phyloP scores from a whole-genome alignment of 73 alveolate species.

The Blepharisma japonicum region DNA sequence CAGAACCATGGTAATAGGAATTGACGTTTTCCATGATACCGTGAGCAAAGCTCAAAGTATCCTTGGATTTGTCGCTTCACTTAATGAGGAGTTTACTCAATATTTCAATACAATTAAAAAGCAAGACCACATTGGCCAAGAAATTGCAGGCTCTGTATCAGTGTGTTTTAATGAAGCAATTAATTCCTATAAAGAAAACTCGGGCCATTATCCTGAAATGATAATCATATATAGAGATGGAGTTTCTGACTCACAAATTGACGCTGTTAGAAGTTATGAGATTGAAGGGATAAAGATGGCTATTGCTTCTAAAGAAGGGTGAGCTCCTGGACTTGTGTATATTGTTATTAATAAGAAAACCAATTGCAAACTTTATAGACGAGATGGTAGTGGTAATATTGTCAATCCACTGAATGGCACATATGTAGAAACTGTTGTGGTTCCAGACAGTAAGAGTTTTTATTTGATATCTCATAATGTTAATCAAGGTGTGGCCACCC shows the following conservation, averaged over 20 bases:
- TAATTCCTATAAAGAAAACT: slow-evolving; percentile 22
- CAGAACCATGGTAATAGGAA: slow-evolving; percentile 61
- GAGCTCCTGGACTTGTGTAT: slow-evolving; percentile 50
- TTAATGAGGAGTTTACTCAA: slow-evolving; percentile 36
- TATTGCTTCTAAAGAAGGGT: slow-evolving; percentile 24
- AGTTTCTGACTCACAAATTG: slow-evolving; percentile 45
- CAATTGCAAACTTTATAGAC: slow-evolving; percentile 46
- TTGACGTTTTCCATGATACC: slow-evolving; percentile 53
- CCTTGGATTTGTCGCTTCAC: slow-evolving; percentile 45
- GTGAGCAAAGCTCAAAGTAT: not conserved
- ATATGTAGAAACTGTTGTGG: slow-evolving; percentile 57
- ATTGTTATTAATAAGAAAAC: slow-evolving; percentile 58
- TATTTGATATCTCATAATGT: slow-evolving; percentile 60
- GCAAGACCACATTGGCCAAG: slow-evolving; percentile 39
- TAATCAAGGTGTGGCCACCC: slow-evolving; percentile 66
- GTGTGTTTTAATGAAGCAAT: slow-evolving; percentile 2
- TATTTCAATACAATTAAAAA: slow-evolving; percentile 42
- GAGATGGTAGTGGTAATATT: slow-evolving; percentile 20
- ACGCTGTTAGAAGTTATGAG: slow-evolving; percentile 45
- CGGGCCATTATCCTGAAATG: slow-evolving; percentile 47
- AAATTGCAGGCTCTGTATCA: slow-evolving; percentile 37
- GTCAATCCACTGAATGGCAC: slow-evolving; percentile 73
- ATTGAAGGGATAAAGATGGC: slow-evolving; percentile 43
- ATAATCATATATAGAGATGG: slow-evolving; percentile 81
- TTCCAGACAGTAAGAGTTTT: slow-evolving; percentile 54